A percentile compares a stretch with the other conserved stretches of the same genome.
Conservation (phyloP, 1,284 basidiomycete genomes). For the Malassezia restricta region DNA sequence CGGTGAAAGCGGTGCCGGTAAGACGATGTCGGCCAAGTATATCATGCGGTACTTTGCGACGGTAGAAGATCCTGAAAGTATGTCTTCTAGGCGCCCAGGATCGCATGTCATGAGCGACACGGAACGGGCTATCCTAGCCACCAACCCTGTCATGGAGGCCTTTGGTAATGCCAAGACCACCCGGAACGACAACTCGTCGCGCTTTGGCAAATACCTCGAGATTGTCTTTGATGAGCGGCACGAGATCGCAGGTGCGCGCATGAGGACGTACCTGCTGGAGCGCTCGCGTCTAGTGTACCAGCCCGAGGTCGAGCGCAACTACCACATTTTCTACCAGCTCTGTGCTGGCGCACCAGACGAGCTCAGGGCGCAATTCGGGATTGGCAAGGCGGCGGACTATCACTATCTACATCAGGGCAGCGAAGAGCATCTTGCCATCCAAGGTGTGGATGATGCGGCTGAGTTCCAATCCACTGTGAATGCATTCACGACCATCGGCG, state of each 20-base stretch:
- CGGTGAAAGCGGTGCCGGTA: constrained; percentile 97
- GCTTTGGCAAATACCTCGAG: constrained; percentile 99
- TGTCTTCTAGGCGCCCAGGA: constrained; percentile 29
- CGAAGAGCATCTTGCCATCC: constrained; percentile 65
- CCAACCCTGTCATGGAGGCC: constrained; percentile 95
- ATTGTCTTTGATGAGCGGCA: constrained; percentile 89
- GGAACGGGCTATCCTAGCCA: constrained; percentile 90
- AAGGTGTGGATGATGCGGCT: constrained; percentile 84
- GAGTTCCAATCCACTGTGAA: constrained; percentile 88
- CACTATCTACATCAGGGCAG: constrained; percentile 89
- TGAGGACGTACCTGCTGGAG: constrained; percentile 92
- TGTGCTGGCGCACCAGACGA: constrained; percentile 88
- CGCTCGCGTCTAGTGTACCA: constrained; percentile 95
- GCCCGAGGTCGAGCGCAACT: constrained; percentile 82
- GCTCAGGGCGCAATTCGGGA: constrained; percentile 83
- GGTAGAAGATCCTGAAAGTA: constrained; percentile 66
- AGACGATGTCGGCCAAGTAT: constrained; percentile 98
- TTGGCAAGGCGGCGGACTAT: constrained; percentile 76
- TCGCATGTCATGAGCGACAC: constrained; percentile 71
- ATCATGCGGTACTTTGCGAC: constrained; percentile 99
- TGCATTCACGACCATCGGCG: constrained; percentile 89
- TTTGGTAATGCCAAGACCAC: constrained; percentile 99
- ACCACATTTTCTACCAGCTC: constrained; percentile 99
- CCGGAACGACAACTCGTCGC: constrained; percentile 94
- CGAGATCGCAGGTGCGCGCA: constrained; percentile 92